Evolutionary conservation across 169 alveolate genomes (phyloP), one percentile per base, ranked within the genome.

Genomic region (Plasmodium yoelii): DNA sequence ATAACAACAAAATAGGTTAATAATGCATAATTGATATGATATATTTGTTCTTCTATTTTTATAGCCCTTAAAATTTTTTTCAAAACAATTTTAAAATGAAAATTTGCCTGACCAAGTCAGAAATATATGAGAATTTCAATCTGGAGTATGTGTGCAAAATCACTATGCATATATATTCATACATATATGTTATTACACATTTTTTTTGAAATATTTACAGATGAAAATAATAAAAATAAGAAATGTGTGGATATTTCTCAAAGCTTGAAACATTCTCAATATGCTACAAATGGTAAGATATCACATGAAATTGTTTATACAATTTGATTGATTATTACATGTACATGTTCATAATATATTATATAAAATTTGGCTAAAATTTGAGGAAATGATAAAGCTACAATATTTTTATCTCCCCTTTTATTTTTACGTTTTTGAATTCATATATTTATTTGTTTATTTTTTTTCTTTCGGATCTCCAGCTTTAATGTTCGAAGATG

Each of bases 401-500:
- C 42, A 34, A 34, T 4, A 34, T 34, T 34, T 34, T 34, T 1
- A 34, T 34, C 5, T 34, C 42, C 7, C 42, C 42, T 22, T 46
- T 53, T 46, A 70, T 51, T 13, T 19, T 9, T 34, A 72, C 60
- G 42, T 12, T 24, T 73, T 18, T 49, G 42, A 28, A 64, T 51
- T 1, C 26, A 24, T 57, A 63, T 3, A 63, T 5, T 13, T 26
- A 34, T 63, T 6, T 68, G 26, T 65, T 39, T 42, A 3, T 65
- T 60, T 65, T 65, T 65, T 9, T 22, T 6, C 24, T 60, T 13
- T 59, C 18, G 12, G 44, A 4, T 56, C 7, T 60, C 18, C 59
- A 86, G 91, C 91, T 39, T 39, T 86, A 47, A 72, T 86, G 65
- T 86, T 86, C 59, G 91, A 86, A 60, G 91, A 86, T 55, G 10